Evolutionary conservation across 2,329 filamentous ascomycete genomes (phyloP).

Genomic region (Xylaria sp.): DNA sequence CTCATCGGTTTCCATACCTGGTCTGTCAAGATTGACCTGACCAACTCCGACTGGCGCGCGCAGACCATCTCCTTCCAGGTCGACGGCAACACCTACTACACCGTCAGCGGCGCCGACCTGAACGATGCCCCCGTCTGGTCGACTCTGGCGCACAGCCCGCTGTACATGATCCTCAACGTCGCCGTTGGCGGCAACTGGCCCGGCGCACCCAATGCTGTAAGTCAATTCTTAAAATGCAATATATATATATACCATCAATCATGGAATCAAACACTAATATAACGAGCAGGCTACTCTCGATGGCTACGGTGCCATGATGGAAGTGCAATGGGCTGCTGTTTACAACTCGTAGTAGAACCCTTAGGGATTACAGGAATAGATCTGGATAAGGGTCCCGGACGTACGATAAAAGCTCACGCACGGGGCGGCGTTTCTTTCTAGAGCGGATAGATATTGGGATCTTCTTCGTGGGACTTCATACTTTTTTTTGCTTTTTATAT

Average conservation of each 20-base stretch:
- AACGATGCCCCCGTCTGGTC: conserved; percentile 55
- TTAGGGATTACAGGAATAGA: conserved; percentile 4
- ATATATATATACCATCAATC: not conserved
- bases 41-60: conserved; percentile 49
- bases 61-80: conserved; percentile 59
- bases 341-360: conserved; percentile 38
- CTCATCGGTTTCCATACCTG: conserved; percentile 55
- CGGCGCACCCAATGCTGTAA: conserved; percentile 38
- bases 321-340: conserved; percentile 41
- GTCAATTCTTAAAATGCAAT: conserved; percentile 16
- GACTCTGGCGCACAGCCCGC: conserved; percentile 54
- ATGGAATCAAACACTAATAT: conserved; percentile 19
- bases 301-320: conserved; percentile 43
- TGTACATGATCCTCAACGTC: conserved; percentile 60
- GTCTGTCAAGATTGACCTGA: conserved; percentile 57
- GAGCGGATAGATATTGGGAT: conserved; percentile 24
- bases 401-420: conserved; percentile 24
- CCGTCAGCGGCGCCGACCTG: conserved; percentile 52
- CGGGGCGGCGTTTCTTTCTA: conserved; percentile 30
- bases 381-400: conserved; percentile 8
- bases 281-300: conserved; percentile 33
- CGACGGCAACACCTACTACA: conserved; percentile 52
- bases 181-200: conserved; percentile 60
- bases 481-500: conserved; percentile 19
- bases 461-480: not conserved